Evolutionary conservation across 2,329 filamentous ascomycete genomes (phyloP), one percentile per base, ranked within the genome.

Genomic region (Capronia epimyces): DNA sequence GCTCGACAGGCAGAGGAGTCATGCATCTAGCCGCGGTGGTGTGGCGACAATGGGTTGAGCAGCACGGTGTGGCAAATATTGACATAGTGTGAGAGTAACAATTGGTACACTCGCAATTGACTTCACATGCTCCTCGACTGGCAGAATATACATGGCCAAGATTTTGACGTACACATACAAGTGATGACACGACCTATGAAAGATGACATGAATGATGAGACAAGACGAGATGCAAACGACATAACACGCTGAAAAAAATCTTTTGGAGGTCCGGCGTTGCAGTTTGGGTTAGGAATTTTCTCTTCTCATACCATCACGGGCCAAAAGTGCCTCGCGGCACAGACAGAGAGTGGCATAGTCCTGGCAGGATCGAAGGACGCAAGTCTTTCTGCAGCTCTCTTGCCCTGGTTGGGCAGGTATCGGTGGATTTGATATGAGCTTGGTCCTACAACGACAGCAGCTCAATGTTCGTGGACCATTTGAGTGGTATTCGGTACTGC

Each of bases 1-100:
- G 1, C 45, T 60, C 34, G 57, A 60, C 20, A 52, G 55, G 15
- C 55, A 52, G 21, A 46, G 55, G 25, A 51, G 34, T 43, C 52
- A 49, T 43, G 44, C 36, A 20, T 27, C 49, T 54, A 15, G 18
- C n/a, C 52, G 55, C 20, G 52, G 55, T 16, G 49, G 50, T 37
- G 49, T 55, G 18, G 24, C 55, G n/a, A 40, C 55, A 2, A 31
- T 44, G 39, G 55, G 49, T 16, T 57, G 39, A 52, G 5, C 5
- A 20, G 18, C 34, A 29, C 16, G 16, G 31, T n/a, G 27, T 18
- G 15, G 43, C 24, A 27, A 10, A 5, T 10, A 27, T 27, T 5
- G 10, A 27, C 24, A n/a, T n/a, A n/a, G n/a, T n/a, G 34, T 37
- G 24, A 20, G 36, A 25, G 15, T 39, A 15, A 24, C 34, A 40